Evolutionary conservation across 352 stramenopile genomes (phyloP).

Genomic region (Pythium dissotocum): DNA sequence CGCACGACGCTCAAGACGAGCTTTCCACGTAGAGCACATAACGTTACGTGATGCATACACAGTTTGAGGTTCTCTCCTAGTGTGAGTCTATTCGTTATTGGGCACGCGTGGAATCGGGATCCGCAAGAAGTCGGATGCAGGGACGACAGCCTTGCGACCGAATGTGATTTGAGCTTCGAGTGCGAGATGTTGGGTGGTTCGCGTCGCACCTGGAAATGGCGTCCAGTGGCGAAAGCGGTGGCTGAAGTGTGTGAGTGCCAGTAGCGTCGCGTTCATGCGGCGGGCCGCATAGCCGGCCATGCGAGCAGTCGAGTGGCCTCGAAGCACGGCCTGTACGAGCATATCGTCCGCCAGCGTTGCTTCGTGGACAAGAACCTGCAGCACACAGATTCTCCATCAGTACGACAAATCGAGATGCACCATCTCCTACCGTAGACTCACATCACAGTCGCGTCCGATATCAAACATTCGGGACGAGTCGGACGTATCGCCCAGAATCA

Average conservation of each 20-base stretch:
- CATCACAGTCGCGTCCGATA: constrained; percentile 74
- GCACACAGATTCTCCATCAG: no score
- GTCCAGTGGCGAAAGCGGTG: constrained; percentile 80
- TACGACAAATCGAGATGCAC: no score
- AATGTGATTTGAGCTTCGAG: constrained; percentile 71
- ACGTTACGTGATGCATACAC: no score
- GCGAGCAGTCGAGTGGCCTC: constrained; percentile 76
- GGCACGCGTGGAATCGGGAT: constrained; percentile 65
- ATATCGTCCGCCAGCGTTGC: constrained; percentile 78
- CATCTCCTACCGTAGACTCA: constrained; percentile 26
- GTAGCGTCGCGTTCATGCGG: constrained; percentile 72
- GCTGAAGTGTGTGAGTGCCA: constrained; percentile 86
- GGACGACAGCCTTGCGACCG: constrained; percentile 57
- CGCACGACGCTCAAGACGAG: no score
- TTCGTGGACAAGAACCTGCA: constrained; percentile 86
- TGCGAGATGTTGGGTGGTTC: constrained; percentile 69
- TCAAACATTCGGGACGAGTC: constrained; percentile 78
- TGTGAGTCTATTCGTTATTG: constrained; percentile 31
- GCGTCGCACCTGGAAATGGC: constrained; percentile 25
- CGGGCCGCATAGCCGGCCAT: constrained; percentile 79
- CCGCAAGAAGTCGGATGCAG: constrained; percentile 78
- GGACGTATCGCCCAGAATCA: constrained; percentile 75
- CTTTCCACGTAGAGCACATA: no score
- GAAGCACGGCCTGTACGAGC: constrained; percentile 53
- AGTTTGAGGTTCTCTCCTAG: background rate